Evolutionary conservation across 176 grass and related monocot species (phyloP), one percentile per base, ranked within the genome.

Genomic region (Bromus sterilis): DNA sequence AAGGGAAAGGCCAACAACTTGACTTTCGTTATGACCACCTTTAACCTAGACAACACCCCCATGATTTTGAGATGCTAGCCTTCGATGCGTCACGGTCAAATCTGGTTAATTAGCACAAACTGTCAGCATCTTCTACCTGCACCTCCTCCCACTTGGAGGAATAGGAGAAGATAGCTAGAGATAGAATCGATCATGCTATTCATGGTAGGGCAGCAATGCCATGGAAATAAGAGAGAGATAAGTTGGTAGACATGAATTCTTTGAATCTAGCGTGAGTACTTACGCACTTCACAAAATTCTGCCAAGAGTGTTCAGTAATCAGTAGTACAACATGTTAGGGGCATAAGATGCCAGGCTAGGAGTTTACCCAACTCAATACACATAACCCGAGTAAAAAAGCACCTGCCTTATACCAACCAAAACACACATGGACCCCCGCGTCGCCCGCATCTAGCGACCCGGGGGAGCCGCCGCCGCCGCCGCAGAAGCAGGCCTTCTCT

Each of bases 1-100:
- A 56, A 86, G 43, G 10, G 57, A 80, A 80, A 86, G 32, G 39
- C 77, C 58, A 86, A 74, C 66, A 66, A 18, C 66, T 74, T 56
- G 72, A 6, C 51, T 73, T 80, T 55, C 61, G 42, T 40, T 18
- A 16, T 73, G 24, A 63, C 70, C 70, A 21, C 21, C 4, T 37
- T 8, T 37, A 49, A 63, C 23, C n/a, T 40, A 62, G 53, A 26
- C 13, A 78, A 3, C 20, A 3, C 20, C 20, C 5, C 62, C 11
- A 11, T 63, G 16, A 15, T 13, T 31, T 12, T 73, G 75, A 85
- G 15, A 72, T 61, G 23, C 61, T 72, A 23, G 37, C 58, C 25
- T 44, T 44, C 28, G 33, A 37, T 74, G 39, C n/a, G 37, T 43
- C 36, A 21, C 53, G 25, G 59, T 20, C 55, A 62, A 35, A 66